Conservation (phyloP, 2,329 filamentous ascomycete genomes). For the Penicillium griseofulvum region DNA sequence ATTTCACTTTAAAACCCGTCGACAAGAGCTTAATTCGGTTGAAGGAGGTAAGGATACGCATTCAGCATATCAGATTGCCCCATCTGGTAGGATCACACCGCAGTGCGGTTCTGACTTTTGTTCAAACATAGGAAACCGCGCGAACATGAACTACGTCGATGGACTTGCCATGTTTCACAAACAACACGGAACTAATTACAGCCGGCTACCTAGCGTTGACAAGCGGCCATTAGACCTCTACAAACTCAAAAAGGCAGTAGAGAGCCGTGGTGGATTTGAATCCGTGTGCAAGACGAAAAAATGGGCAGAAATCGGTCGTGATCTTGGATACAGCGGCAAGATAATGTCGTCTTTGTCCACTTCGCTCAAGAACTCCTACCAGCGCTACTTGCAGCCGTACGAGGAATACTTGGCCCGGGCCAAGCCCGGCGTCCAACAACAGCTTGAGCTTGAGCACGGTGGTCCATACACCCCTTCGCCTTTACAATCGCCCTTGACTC, state of each 20-base stretch:
- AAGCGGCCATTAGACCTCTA: constrained; percentile 96
- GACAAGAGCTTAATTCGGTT: constrained; percentile 95
- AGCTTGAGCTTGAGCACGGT: constrained; percentile 88
- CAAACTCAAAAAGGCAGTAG: constrained; percentile 93
- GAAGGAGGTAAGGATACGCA: constrained; percentile 73
- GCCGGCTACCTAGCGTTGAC: constrained; percentile 92
- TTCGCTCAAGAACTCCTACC: constrained; percentile 96
- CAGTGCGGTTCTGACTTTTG: constrained; percentile 40
- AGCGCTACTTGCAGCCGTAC: constrained; percentile 94
- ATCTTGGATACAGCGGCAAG: constrained; percentile 96
- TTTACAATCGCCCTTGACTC: constrained; percentile 68
- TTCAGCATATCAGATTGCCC: constrained; percentile 28
- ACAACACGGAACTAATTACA: constrained; percentile 90
- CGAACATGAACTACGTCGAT: constrained; percentile 93
- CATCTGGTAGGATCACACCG: constrained; percentile 24
- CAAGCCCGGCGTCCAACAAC: constrained; percentile 94
- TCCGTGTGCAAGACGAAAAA: constrained; percentile 97
- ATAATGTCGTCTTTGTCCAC: constrained; percentile 99
- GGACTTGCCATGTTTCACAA: constrained; percentile 95
- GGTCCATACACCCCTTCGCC: constrained; percentile 83
- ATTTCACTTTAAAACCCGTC: constrained; percentile 94
- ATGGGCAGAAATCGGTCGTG: constrained; percentile 97
- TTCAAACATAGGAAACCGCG: constrained; percentile 70
- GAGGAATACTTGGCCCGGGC: constrained; percentile 89
- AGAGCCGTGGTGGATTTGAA: constrained; percentile 90